Conservation (phyloP, 1,284 basidiomycete genomes). For the Xerocomus nothofagi region DNA sequence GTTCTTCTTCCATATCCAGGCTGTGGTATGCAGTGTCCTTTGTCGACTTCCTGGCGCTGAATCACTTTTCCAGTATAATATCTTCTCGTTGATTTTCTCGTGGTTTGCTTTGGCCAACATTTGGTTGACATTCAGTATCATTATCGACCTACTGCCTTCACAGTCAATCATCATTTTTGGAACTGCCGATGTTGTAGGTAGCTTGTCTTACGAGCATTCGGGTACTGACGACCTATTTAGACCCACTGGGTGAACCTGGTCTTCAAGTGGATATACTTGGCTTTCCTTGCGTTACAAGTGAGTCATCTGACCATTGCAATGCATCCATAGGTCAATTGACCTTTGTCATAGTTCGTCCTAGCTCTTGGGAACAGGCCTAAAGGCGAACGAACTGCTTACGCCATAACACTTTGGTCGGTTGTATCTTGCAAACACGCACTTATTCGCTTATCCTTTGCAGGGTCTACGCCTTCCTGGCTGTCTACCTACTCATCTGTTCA, state of each 20-base stretch:
- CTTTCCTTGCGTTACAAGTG: constrained; percentile 74
- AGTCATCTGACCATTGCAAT: not conserved
- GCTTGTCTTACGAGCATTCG: not conserved
- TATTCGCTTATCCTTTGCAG: constrained; percentile 39
- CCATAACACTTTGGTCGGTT: constrained; percentile 73
- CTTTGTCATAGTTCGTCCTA: constrained; percentile 73
- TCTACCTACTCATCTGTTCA: constrained; percentile 85
- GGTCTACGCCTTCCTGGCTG: constrained; percentile 76
- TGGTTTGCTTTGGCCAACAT: constrained; percentile 94
- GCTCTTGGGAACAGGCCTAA: constrained; percentile 96
- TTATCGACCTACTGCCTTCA: constrained; percentile 83
- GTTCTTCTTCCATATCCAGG: constrained; percentile 96
- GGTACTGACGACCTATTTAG: constrained; percentile 40
- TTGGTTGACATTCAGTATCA: constrained; percentile 95
- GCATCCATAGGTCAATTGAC: not conserved
- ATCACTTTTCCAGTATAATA: constrained; percentile 57
- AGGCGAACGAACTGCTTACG: constrained; percentile 84
- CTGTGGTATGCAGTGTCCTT: constrained; percentile 53
- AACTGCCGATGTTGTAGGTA: constrained; percentile 58
- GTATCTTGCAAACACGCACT: not conserved
- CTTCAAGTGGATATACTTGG: constrained; percentile 87
- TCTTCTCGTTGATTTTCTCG: constrained; percentile 80
- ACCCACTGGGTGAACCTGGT: constrained; percentile 89
- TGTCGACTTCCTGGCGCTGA: not conserved
- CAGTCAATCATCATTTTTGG: constrained; percentile 72